Conservation (phyloP, 129 eudicot genomes). For the Deinandra increscens region DNA sequence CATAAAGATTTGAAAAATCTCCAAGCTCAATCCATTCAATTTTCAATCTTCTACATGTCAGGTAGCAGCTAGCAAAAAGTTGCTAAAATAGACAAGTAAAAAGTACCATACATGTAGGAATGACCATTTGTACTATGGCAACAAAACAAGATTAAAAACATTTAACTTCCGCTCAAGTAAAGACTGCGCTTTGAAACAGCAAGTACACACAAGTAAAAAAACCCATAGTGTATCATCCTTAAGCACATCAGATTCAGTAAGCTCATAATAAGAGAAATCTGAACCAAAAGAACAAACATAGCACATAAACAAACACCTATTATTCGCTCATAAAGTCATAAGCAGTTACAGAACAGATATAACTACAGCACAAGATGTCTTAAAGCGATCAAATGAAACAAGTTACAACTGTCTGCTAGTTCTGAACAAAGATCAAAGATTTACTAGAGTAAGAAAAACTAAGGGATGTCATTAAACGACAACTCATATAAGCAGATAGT, state of each 20-base stretch:
- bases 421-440: constrained; percentile 30
- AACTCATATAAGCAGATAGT: constrained; percentile 59
- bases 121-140: neutral
- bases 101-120: neutral
- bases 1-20: neutral
- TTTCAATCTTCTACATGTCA: constrained; percentile 11
- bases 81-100: neutral
- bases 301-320: constrained; percentile 23
- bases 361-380: constrained; percentile 10
- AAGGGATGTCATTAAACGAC: constrained; percentile 42
- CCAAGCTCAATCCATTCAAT: constrained; percentile 4
- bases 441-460: constrained; percentile 29
- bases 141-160: neutral
- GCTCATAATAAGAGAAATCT: neutral
- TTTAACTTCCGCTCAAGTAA: neutral
- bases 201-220: neutral
- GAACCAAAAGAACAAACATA: neutral
- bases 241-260: neutral
- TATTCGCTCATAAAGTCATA: neutral
- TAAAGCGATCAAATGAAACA: constrained; percentile 6
- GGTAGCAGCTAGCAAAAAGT: neutral
- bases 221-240: neutral
- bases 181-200: neutral
- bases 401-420: constrained; percentile 28
- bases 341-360: constrained; percentile 12